Evolutionary conservation across 805 yeast species (phyloP), one percentile per base, ranked within the genome.

Genomic region (Torulaspora quercuum): DNA sequence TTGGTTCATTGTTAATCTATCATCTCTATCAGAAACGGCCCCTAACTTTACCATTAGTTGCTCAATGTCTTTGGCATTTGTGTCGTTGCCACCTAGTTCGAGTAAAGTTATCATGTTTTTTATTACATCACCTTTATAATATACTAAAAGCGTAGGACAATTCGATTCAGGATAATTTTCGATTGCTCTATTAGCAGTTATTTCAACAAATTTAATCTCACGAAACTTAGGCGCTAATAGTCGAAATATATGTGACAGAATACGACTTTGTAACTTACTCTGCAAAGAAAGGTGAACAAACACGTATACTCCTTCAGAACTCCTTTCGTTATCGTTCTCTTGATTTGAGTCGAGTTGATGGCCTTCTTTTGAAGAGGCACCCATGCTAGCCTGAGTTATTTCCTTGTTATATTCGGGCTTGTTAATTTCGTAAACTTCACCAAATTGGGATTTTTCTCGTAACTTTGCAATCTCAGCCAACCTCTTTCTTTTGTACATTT

Each of bases 121-220:
- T 15, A 80, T 65, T 6, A 94, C 89, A 45, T 85, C 78, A 18
- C 81, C 82, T 37, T 86, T 76, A 53, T 76, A 75, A 61, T 92
- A 92, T 1, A 92, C 75, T 33, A 92, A 70, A 6, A 92, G 65
- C 0, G 98, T 92, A 2, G 99, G 99, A 51, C 95, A 83, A 66
- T 86, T 89, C 20, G 73, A 59, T 16, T 85, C 90, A 2, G 98
- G 97, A 59, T 89, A 92, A 55, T 81, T 80, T 53, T 90, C 97
- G 46, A 89, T 82, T 35, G 97, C 95, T 60, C 96, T 78, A 41
- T 76, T 72, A 15, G 85, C 95, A n/a, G 84, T 81, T 32, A 92
- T 92, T 50, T 92, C 96, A 27, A 87, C 90, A 56, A 92, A 84
- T 61, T 92, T 92, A 49, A 90, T 63, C 53, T 92, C 95, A 14